Conservation (phyloP, 345 rosid genomes). For the Populus simonii region DNA sequence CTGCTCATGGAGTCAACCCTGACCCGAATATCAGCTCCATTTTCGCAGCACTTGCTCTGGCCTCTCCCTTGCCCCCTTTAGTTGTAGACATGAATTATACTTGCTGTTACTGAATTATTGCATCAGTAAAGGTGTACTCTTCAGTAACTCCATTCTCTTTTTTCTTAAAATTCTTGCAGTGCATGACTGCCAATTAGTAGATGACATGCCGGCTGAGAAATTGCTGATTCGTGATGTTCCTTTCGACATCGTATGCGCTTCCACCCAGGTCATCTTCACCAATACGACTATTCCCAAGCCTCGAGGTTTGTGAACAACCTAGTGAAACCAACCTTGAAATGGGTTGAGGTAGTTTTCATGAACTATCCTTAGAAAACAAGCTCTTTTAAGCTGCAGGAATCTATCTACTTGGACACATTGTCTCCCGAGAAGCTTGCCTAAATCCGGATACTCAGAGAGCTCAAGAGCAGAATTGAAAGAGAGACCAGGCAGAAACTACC, state of each 20-base stretch:
- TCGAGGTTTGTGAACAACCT: conserved; percentile 46
- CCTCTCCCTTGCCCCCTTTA: not conserved
- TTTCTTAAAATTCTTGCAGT: conserved; percentile 39
- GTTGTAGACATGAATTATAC: too few species aligned
- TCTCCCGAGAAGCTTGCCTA: conserved; percentile 80
- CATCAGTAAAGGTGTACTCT: not conserved
- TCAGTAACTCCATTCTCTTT: not conserved
- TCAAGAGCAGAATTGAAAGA: conserved; percentile 55
- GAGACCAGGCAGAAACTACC: conserved; percentile 74
- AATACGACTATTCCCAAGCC: conserved; percentile 71
- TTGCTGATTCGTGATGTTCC: conserved; percentile 84
- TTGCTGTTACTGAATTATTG: not conserved
- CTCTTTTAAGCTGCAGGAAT: conserved; percentile 33
- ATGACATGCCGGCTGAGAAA: conserved; percentile 78
- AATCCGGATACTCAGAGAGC: conserved; percentile 73
- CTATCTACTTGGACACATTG: conserved; percentile 73
- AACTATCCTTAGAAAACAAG: not conserved
- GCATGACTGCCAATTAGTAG: conserved; percentile 81
- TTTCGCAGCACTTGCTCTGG: not conserved
- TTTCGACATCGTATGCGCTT: conserved; percentile 85
- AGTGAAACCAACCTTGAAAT: not conserved
- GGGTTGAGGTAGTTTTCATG: not conserved
- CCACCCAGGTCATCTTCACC: conserved; percentile 71
- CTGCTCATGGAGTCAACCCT: conserved; percentile 29
- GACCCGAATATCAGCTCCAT: conserved; percentile 42